Conservation (phyloP, 257 asterid species). For the Solanum paucissectum region DNA sequence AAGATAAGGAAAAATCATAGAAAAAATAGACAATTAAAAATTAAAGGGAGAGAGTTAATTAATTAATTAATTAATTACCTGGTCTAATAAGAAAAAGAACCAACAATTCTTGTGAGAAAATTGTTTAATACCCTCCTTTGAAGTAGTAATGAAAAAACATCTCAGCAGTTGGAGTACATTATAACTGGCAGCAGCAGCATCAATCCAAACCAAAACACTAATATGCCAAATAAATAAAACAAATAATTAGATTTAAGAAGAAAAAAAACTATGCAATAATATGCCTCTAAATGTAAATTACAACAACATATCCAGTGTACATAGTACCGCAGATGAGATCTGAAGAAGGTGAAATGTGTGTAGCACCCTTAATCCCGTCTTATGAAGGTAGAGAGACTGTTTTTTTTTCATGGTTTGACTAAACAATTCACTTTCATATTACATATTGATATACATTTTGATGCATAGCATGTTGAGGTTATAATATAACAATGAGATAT, state of each 20-base stretch:
- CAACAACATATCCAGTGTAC: background rate
- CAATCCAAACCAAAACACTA: constrained; percentile 49
- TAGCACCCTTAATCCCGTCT: accelerated
- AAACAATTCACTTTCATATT: background rate
- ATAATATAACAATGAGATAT: background rate
- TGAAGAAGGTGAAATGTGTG: background rate
- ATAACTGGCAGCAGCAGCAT: constrained; percentile 46
- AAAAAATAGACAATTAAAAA: no score
- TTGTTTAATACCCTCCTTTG: constrained; percentile 6
- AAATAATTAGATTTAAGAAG: background rate
- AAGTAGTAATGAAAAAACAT: constrained; percentile 8
- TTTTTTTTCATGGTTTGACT: background rate
- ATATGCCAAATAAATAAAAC: background rate
- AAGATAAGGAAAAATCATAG: background rate
- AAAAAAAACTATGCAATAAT: background rate
- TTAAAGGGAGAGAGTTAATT: background rate
- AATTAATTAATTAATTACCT: constrained; percentile 23
- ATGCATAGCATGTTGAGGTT: background rate
- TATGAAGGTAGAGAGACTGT: background rate
- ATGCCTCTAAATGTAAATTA: background rate
- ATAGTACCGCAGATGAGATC: background rate
- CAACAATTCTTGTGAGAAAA: constrained; percentile 27
- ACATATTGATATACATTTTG: background rate
- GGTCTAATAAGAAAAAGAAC: constrained; percentile 49
- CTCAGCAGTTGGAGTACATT: constrained; percentile 41